phyloP scores from a whole-genome alignment of 2,329 filamentous ascomycete species.

The Aureobasidium musti region DNA sequence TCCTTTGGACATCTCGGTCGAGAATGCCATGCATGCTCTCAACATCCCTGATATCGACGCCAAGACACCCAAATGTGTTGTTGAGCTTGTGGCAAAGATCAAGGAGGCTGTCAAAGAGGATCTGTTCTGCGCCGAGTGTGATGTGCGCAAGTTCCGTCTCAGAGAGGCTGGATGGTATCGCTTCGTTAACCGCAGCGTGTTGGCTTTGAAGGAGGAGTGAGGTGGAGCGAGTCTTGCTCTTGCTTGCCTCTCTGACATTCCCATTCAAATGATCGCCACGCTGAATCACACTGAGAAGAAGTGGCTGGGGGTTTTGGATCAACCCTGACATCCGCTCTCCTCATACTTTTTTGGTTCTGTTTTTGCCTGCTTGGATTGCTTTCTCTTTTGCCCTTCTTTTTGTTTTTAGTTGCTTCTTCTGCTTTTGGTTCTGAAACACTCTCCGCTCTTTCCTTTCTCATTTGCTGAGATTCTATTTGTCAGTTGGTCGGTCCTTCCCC shows the following conservation, averaged over 20 bases:
- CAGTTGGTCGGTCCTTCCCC: neutral
- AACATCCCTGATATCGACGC: neutral
- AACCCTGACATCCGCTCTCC: neutral
- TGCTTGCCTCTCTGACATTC: neutral
- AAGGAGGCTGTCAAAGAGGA: conserved; percentile 12
- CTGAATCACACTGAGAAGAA: neutral
- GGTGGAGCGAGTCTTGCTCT: neutral
- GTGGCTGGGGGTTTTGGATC: neutral
- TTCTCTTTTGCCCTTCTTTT: neutral
- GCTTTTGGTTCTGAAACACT: neutral
- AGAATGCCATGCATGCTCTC: conserved; percentile 5
- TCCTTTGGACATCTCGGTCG: neutral
- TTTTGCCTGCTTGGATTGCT: neutral
- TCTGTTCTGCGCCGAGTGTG: neutral
- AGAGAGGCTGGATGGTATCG: conserved; percentile 26
- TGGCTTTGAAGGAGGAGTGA: conserved; percentile 20
- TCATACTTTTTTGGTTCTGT: neutral
- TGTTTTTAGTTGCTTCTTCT: neutral
- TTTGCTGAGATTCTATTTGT: neutral
- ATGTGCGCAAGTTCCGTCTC: neutral
- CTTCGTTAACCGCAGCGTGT: conserved; percentile 14
- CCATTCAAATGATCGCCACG: neutral
- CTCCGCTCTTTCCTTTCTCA: neutral
- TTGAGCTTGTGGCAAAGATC: conserved; percentile 1
- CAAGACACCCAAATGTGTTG: neutral